Evolutionary conservation across 2,329 filamentous ascomycete species (phyloP), one percentile per base, ranked within the genome.

Genomic region (Orbilia blumenaviensis): DNA sequence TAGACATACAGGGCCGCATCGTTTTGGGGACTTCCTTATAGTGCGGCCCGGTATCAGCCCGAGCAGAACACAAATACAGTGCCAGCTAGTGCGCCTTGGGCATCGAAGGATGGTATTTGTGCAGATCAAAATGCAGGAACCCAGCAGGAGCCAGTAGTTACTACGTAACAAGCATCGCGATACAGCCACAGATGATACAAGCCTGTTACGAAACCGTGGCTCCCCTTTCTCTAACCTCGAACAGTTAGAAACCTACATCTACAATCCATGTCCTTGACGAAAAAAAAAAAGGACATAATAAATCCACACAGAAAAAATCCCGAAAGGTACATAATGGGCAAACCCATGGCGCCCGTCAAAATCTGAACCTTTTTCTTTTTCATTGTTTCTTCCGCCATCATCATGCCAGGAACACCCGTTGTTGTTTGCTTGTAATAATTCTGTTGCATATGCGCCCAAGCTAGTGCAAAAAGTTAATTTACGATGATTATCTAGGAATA

Each of bases 301-400:
- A 54, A n/a, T n/a, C n/a, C n/a, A n/a, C n/a, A n/a, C n/a, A n/a
- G n/a, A 67, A 36, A 61, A 42, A 56, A 29, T 29, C 56, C 52
- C 38, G 52, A 66, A 56, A n/a, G n/a, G n/a, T n/a, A n/a, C 52
- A 34, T 38, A 44, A 62, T 46, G 29, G 63, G 69, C 69, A 74
- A 74, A 66, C 69, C n/a, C 23, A 62, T 42, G 71, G 71, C 71
- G 71, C 60, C 71, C 64, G 71, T 75, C 63, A 68, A 38, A 44
- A 21, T n/a, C n/a, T n/a, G n/a, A 44, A 44, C 2, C 3, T 44
- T 44, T 44, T 44, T 44, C 21, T 44, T 44, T 14, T 36, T 9
- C 48, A 54, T 50, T 50, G 46, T 50, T 54, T n/a, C 27, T 48
- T 52, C 42, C 21, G 18, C 41, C 46, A 67, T 66, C 62, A 44